Conservation (phyloP, 2,329 filamentous ascomycete genomes). For the Colletotrichum tropicale region DNA sequence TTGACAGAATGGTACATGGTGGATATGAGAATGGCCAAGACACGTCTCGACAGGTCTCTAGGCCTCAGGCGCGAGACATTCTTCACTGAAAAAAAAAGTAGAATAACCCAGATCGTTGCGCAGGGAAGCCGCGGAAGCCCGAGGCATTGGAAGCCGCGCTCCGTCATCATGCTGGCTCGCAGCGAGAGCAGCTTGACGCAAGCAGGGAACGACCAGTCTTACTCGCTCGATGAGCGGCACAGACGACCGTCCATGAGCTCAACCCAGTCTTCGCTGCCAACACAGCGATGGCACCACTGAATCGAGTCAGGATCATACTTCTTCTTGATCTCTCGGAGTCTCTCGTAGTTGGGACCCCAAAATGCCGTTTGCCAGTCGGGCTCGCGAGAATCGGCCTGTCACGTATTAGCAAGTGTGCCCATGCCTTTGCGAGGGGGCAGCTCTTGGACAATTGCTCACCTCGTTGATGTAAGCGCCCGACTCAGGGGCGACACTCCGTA, state of each 20-base stretch:
- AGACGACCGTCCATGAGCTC: neutral
- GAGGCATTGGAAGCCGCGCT: too few species aligned
- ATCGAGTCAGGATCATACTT: constrained; percentile 28
- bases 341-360: constrained; percentile 29
- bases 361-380: constrained; percentile 29
- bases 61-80: too few species aligned
- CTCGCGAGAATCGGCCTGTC: neutral
- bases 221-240: neutral
- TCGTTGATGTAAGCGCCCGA: neutral
- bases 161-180: too few species aligned
- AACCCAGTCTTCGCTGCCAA: neutral
- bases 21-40: too few species aligned
- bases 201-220: too few species aligned
- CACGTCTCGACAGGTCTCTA: too few species aligned
- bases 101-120: too few species aligned
- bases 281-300: neutral
- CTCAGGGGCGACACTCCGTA: neutral
- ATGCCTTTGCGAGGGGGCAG: neutral
- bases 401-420: neutral
- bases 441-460: neutral
- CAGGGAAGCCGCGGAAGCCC: too few species aligned
- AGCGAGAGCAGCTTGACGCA: too few species aligned
- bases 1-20: too few species aligned
- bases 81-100: too few species aligned
- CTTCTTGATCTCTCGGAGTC: constrained; percentile 30